Percentiles rank a stretch among this genome's conserved stretches.
Evolutionary conservation across 2,329 filamentous ascomycete species (phyloP).

Genomic region (Truncatella angustata): DNA sequence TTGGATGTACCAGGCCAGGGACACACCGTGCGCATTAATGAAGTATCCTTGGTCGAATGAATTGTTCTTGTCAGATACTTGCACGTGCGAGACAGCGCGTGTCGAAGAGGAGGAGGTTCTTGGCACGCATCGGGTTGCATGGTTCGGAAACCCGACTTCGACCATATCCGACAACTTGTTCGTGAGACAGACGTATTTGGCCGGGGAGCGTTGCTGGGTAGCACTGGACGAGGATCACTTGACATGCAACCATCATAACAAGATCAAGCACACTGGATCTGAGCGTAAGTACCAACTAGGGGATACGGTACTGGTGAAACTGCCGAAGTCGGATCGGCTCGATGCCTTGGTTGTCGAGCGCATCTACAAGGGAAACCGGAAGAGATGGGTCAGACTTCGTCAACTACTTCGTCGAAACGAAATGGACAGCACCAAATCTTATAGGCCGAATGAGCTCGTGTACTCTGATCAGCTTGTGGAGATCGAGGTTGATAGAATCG

Average conservation of each 20-base stretch:
- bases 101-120: constrained; percentile 56
- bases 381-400: constrained; percentile 42
- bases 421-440: constrained; percentile 30
- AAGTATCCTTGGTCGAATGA: constrained; percentile 71
- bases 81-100: constrained; percentile 57
- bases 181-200: constrained; percentile 67
- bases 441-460: constrained; percentile 50
- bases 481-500: constrained; percentile 39
- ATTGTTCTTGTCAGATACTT: constrained; percentile 74
- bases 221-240: constrained; percentile 56
- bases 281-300: constrained; percentile 44
- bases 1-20: constrained; percentile 71
- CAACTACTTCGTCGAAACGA: constrained; percentile 48
- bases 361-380: constrained; percentile 23
- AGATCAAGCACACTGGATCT: constrained; percentile 11
- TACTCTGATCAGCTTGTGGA: constrained; percentile 27
- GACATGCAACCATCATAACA: constrained; percentile 35
- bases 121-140: constrained; percentile 56
- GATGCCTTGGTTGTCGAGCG: constrained; percentile 61
- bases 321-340: constrained; percentile 32
- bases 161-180: constrained; percentile 51
- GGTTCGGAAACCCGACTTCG: constrained; percentile 42
- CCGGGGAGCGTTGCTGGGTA: constrained; percentile 59
- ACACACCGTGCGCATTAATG: constrained; percentile 68
- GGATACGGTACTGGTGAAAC: constrained; percentile 56